Base-by-base conservation (phyloP, 805 yeast species). In the Clavispora fructus region DNA sequence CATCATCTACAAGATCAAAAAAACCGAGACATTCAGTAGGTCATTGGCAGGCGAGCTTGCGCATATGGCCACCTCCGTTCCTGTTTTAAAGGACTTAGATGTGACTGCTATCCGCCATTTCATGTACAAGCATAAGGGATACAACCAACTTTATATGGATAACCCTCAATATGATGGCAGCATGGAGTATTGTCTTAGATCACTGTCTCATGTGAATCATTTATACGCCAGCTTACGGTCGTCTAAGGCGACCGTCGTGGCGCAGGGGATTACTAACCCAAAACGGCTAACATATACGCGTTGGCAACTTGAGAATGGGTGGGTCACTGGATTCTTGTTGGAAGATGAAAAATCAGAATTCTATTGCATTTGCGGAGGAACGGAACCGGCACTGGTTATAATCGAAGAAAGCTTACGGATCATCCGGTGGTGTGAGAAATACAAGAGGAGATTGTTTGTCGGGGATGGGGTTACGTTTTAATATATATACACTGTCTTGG, bases 401-500 rank as follows among this genome's bases (percentile, higher is more conserved):
- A 75, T 85, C 13, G 68, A 68, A 17, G 80, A 87, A 49, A 83
- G 90, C 35, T 73, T 80, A 43, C 71, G 73, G 17, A 79, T 89
- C 12, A 80, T 86, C 8, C 73, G 73, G 41, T 91, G 97, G 96
- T 83, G 95, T 55, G 74, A 78, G 49, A 79, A 74, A 51, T 78
- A 87, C 53, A 85, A 85, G 51, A 80, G 79, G 44, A 68, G 94
- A 35, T 61, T 89, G 31, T 89, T 88, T 60, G 80, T 85, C 10
- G 78, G 80, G 19, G 83, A 82, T n/a, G 94, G 94, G 14, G 40
- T 41, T 6, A 26, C 29, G 9, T 54, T 53, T 30, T 51, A 41
- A 39, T 11, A 19, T 35, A 13, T 29, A 10, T 17, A 28, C 27
- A 23, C 9, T 11, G 26, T 17, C 30, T 6, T 39, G 19, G 16